Evolutionary conservation across 495 filamentous ascomycete species (phyloP), one percentile per base, ranked within the genome.

Genomic region (Penicillium argentinense): DNA sequence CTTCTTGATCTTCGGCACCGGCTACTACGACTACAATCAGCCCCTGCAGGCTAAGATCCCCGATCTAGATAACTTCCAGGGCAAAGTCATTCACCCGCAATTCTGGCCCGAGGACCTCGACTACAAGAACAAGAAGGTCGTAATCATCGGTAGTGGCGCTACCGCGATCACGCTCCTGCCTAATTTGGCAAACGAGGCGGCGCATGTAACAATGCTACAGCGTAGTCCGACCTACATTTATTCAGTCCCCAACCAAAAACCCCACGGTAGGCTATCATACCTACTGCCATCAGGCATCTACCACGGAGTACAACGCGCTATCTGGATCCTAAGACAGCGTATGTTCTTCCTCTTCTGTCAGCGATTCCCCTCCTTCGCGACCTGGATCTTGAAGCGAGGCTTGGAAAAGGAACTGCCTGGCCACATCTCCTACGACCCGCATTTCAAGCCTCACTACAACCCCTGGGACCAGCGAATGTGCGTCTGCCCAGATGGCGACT

Each of bases 381-480:
- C 71, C 9, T 68, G 60, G 42, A 21, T 81, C 13, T 42, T 91
- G 5, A 59, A 57, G 11, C 44, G 53, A 4, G 51, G 44, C 16
- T 72, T 76, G 9, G 56, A 64, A 22, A 40, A 55, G 13, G 70
- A 79, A 26, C 74, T 92, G 2, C 84, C 85, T 3, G 41, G 55
- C 3, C 67, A 67, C 32, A 67, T 86, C 29, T 71, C 78, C 11
- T 48, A 75, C 26, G 79, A 86, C 28, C 81, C 81, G 2, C 81
- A 90, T 57, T 93, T 91, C 72, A 77, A 76, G 21, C 88, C 88
- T 0, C 50, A 53, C 12, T 93, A 93, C 55, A 75, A 78, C 37
- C 84, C 84, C 5, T 90, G 85, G 75, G 77, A 89, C 17, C 87
- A 93, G 60, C 80, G 88, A 0, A 62, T 91, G 0, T 89, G 87